Evolutionary conservation across 257 asterid genomes (phyloP).

Genomic region (Phtheirospermum japonicum): DNA sequence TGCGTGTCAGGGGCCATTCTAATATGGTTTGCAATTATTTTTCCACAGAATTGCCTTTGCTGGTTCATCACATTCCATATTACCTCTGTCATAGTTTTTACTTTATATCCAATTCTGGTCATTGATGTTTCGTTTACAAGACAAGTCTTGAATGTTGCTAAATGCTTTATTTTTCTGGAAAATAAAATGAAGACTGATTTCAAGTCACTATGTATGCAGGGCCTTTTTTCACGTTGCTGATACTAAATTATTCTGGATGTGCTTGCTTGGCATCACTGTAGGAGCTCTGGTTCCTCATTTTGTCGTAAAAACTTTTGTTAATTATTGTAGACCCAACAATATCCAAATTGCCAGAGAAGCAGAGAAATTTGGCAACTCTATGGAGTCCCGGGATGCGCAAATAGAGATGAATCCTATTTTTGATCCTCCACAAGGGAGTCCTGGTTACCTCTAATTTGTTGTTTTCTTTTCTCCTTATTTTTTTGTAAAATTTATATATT

Average conservation of each 20-base stretch:
- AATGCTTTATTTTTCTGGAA: not conserved
- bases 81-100: too few relatives aligned
- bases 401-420: constrained; percentile 64
- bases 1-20: too few relatives aligned
- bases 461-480: not conserved
- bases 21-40: not conserved
- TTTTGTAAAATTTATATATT: constrained; percentile 31
- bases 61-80: too few relatives aligned
- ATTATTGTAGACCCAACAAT: constrained; percentile 52
- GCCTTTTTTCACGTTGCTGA: constrained; percentile 72
- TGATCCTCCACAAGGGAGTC: constrained; percentile 40
- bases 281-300: constrained; percentile 83
- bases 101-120: too few relatives aligned
- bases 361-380: constrained; percentile 53
- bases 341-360: constrained; percentile 78
- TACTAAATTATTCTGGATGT: constrained; percentile 65
- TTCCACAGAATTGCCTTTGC: not conserved
- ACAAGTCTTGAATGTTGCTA: too few relatives aligned
- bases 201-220: constrained; percentile 46
- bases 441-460: not conserved
- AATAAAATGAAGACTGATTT: constrained; percentile 9
- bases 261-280: constrained; percentile 58
- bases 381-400: constrained; percentile 34
- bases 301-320: constrained; percentile 48
- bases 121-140: not conserved